Conservation (phyloP, 2,329 filamentous ascomycete species). For the Claviceps quebecensis region DNA sequence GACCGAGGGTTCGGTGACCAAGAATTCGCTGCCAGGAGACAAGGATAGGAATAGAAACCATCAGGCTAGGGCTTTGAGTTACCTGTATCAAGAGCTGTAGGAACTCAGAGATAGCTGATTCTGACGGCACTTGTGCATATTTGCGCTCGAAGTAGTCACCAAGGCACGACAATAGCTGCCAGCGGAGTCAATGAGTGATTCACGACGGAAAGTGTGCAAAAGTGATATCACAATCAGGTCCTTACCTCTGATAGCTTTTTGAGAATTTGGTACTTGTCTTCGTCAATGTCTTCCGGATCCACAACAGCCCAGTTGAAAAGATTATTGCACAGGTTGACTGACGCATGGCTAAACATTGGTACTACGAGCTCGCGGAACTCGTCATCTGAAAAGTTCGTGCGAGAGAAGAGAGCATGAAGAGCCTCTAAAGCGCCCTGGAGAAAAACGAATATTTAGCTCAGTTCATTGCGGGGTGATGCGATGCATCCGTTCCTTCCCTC, state of each 20-base stretch:
- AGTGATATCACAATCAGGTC: background rate
- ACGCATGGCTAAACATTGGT: conserved; percentile 62
- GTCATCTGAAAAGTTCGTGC: conserved; percentile 58
- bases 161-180: conserved; percentile 68
- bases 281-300: conserved; percentile 70
- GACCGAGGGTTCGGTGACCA: conserved; percentile 52
- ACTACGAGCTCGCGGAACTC: conserved; percentile 68
- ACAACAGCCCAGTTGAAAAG: conserved; percentile 71
- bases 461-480: background rate
- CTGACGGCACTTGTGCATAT: conserved; percentile 47
- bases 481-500: too few species aligned
- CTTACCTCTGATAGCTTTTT: conserved; percentile 88
- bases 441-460: conserved; percentile 8
- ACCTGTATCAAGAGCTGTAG: conserved; percentile 68
- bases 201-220: background rate
- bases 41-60: conserved; percentile 84
- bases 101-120: conserved; percentile 57
- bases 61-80: conserved; percentile 71
- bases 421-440: conserved; percentile 63
- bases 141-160: conserved; percentile 75
- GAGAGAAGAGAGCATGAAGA: conserved; percentile 67
- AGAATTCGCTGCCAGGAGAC: conserved; percentile 82
- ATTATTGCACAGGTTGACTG: conserved; percentile 55
- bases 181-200: conserved; percentile 4
- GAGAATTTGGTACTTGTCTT: conserved; percentile 79